phyloP scores from a whole-genome alignment of 768 basidiomycete species.

The Termitomyces sp. region DNA sequence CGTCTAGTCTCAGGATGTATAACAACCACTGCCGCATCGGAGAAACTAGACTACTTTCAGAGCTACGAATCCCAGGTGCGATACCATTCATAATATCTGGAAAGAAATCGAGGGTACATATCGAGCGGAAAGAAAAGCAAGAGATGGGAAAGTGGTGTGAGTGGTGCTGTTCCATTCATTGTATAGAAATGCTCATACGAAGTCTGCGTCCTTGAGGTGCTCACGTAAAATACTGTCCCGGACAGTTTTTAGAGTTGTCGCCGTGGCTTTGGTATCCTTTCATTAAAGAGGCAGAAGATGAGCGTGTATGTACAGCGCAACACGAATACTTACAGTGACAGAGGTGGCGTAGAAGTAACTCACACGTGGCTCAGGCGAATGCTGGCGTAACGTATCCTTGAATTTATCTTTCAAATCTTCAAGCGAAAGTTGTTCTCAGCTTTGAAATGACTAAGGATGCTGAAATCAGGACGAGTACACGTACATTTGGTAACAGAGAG shows the following conservation, averaged over 20 bases:
- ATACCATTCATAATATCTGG: background rate
- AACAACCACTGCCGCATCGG: background rate
- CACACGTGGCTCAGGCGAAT: conserved; percentile 41
- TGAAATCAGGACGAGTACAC: conserved; percentile 15
- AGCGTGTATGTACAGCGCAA: background rate
- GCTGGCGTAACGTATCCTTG: conserved; percentile 44
- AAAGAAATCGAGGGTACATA: background rate
- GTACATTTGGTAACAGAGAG: conserved; percentile 49
- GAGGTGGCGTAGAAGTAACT: conserved; percentile 58
- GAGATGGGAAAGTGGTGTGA: background rate
- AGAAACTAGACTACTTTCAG: background rate
- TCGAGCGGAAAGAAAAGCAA: background rate
- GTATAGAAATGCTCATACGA: conserved; percentile 6
- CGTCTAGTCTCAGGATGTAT: background rate
- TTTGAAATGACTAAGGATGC: background rate
- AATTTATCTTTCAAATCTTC: conserved; percentile 40
- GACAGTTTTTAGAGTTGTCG: conserved; percentile 45
- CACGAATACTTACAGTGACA: conserved; percentile 36
- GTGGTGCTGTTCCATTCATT: background rate
- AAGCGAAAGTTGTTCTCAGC: conserved; percentile 5
- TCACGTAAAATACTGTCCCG: conserved; percentile 50
- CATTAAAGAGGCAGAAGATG: too few species aligned
- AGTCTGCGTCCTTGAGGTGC: conserved; percentile 40
- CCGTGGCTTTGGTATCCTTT: conserved; percentile 53
- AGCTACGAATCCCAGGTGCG: background rate